Percentiles rank a stretch among this genome's conserved stretches.
phyloP scores from a whole-genome alignment of 163 green algal species.

The Scenedesmus sp. region DNA sequence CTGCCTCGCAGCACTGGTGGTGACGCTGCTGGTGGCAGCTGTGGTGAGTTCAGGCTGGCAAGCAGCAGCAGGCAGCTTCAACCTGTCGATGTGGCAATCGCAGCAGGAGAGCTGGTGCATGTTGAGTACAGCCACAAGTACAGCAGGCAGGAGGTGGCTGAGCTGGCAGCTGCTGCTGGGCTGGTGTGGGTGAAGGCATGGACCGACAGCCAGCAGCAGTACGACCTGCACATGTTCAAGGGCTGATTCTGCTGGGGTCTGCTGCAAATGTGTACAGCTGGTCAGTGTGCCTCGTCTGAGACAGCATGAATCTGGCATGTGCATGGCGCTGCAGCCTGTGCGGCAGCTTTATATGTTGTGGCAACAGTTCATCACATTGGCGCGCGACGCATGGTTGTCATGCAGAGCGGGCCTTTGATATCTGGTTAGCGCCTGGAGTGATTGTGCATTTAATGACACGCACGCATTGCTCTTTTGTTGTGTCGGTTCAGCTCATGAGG shows the following conservation, averaged over 20 bases:
- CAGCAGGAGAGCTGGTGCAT: slow-evolving; percentile 41
- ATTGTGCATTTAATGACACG: too few species aligned
- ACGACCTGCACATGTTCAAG: slow-evolving; percentile 39
- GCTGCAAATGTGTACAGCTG: neutral
- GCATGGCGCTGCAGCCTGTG: neutral
- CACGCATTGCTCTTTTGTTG: too few species aligned
- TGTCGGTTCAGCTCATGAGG: too few species aligned
- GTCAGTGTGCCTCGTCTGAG: neutral
- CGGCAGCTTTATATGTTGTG: too few species aligned
- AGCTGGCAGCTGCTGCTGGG: slow-evolving; percentile 29
- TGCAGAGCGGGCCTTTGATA: too few species aligned
- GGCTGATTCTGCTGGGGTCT: neutral
- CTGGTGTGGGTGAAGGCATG: slow-evolving; percentile 17
- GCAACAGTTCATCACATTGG: too few species aligned
- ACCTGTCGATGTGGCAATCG: neutral
- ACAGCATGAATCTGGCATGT: too few species aligned
- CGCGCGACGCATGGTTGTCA: too few species aligned
- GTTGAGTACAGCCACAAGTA: slow-evolving; percentile 53
- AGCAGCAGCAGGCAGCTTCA: neutral
- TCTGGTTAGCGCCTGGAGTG: too few species aligned
- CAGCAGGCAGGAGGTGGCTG: slow-evolving; percentile 19
- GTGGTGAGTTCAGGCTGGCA: neutral
- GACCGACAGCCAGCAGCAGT: slow-evolving; percentile 19
- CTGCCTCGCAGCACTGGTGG: neutral
- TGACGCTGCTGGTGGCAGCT: neutral